Conservation (phyloP, 2,329 filamentous ascomycete species). For the Pseudogymnoascus sp. region DNA sequence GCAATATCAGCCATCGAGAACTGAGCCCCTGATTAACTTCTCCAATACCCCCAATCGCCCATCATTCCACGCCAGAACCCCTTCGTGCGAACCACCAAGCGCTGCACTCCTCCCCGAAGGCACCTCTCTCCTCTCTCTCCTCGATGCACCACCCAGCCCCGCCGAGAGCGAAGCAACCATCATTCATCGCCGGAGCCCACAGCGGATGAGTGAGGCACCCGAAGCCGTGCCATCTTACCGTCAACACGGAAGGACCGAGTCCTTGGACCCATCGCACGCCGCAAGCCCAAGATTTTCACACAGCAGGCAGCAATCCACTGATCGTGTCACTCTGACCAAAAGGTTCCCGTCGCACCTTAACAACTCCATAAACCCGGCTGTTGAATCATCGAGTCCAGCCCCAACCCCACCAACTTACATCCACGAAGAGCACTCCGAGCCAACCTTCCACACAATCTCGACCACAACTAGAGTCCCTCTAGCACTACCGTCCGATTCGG, state of each 20-base stretch:
- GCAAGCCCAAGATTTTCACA: background rate
- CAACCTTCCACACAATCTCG: conserved; percentile 26
- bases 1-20: conserved; percentile 9
- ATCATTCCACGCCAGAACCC: conserved; percentile 44
- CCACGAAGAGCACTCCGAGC: conserved; percentile 8
- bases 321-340: background rate
- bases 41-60: background rate
- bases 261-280: background rate
- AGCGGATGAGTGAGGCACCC: background rate
- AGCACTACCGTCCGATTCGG: conserved; percentile 21
- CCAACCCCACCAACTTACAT: conserved; percentile 3
- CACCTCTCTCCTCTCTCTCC: conserved; percentile 51
- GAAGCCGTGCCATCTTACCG: background rate
- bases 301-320: background rate
- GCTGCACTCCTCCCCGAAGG: conserved; percentile 45
- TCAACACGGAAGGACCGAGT: background rate
- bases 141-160: conserved; percentile 42
- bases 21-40: background rate
- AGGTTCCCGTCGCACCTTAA: background rate
- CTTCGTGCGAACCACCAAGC: conserved; percentile 54
- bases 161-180: background rate
- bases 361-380: background rate
- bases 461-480: conserved; percentile 28
- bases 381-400: conserved; percentile 20
- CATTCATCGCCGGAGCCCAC: background rate